Evolutionary conservation across 1,284 basidiomycete species (phyloP), one percentile per base, ranked within the genome.

Genomic region (Cutaneotrichosporon mucoides): DNA sequence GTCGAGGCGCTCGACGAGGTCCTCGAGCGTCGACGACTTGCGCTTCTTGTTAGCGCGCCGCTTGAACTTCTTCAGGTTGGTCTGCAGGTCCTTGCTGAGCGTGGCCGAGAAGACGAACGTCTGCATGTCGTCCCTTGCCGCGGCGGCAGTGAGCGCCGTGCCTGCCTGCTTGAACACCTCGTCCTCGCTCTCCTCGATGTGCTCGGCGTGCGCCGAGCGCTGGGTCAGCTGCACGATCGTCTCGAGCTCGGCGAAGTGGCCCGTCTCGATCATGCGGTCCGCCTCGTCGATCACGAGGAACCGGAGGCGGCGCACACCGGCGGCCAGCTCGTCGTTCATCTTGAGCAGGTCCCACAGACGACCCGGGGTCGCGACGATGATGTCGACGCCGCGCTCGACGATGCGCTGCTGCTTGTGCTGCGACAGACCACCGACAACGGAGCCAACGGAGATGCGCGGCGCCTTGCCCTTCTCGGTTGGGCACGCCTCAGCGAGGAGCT

Each of bases 31-130:
- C 2, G 84, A 65, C 55, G 63, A 66, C 49, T 69, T 75, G 42
- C 80, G 80, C 57, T 82, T 83, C 49, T 79, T 80, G 15, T 67
- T 61, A 63, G 81, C 82, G 43, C 81, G 80, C 63, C 81, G 82
- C 46, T 82, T 80, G 68, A 81, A 83, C 73, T 87, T 88, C 67
- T 82, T 81, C 55, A 99, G 81, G 72, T 99, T 98, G 43, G 84
- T 83, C 76, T 99, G 96, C 6, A 99, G 81, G 63, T 93, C 92
- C 74, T 95, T 96, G 72, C 89, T 92, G 63, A 99, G 81, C 0
- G 95, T 99, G 0, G 95, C 96, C 1, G 94, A 97, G 79, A 96
- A 98, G 34, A 99, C 88, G 70, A 97, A 94, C 0, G 94, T 99
- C 75, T 97, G 93, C 75, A 98, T 79, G 64, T 81, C 78, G 37